Evolutionary conservation across 148 eudicot genomes (phyloP).

Genomic region (Mesembryanthemum crystallinum): DNA sequence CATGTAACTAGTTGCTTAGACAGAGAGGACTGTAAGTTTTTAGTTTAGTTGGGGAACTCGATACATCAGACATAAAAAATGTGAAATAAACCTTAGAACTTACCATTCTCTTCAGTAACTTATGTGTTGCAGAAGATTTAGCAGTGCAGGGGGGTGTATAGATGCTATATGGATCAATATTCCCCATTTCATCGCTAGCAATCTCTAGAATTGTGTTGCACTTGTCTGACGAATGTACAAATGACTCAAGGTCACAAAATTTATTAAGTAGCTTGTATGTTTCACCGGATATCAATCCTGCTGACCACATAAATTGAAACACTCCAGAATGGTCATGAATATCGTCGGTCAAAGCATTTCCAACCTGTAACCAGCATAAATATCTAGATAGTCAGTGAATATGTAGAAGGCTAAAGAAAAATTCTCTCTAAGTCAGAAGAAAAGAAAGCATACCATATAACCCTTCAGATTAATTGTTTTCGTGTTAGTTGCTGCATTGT

Average conservation of each 20-base stretch:
- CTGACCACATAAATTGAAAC: constrained; percentile 90
- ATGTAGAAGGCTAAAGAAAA: constrained; percentile 4
- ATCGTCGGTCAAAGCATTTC: constrained; percentile 91
- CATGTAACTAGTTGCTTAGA: not conserved
- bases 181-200: constrained; percentile 66
- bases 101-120: constrained; percentile 45
- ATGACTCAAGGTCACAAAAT: constrained; percentile 60
- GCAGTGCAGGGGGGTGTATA: constrained; percentile 88
- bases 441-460: constrained; percentile 64
- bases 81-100: constrained; percentile 11
- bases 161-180: constrained; percentile 89
- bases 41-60: not conserved
- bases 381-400: not conserved
- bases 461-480: constrained; percentile 69
- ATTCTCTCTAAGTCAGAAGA: not conserved
- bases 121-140: constrained; percentile 45
- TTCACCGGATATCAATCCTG: constrained; percentile 91
- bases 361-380: constrained; percentile 54
- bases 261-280: constrained; percentile 70
- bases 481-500: constrained; percentile 45
- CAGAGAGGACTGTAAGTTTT: not conserved
- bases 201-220: constrained; percentile 52
- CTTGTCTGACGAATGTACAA: constrained; percentile 50
- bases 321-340: constrained; percentile 72
- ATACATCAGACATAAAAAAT: not conserved